Conservation (phyloP, 495 filamentous ascomycete species). For the Lasiosphaeris hirsuta region DNA sequence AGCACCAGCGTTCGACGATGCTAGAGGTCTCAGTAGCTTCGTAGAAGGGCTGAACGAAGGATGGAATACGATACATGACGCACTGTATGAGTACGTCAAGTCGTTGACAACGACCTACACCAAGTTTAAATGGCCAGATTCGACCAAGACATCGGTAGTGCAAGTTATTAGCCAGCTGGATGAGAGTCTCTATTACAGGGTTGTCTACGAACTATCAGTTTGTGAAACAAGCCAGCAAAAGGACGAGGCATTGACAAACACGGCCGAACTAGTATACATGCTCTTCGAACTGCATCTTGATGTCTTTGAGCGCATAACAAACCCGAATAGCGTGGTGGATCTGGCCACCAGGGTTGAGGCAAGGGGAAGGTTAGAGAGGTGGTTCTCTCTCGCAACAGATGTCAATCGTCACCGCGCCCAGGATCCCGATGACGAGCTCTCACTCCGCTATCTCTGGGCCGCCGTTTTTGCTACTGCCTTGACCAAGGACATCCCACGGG, state of each 20-base stretch:
- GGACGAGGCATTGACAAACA: slow-evolving; percentile 19
- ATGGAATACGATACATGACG: slow-evolving; percentile 60
- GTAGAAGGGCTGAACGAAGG: slow-evolving; percentile 49
- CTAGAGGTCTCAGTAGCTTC: slow-evolving; percentile 56
- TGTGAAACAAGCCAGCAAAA: slow-evolving; percentile 23
- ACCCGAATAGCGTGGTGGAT: slow-evolving; percentile 67
- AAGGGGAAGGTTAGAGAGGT: slow-evolving; percentile 67
- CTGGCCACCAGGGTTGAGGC: slow-evolving; percentile 55
- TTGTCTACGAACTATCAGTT: slow-evolving; percentile 43
- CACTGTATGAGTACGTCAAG: slow-evolving; percentile 63
- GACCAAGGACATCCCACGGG: slow-evolving; percentile 62
- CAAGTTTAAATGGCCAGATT: slow-evolving; percentile 64
- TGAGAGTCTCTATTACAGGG: slow-evolving; percentile 59
- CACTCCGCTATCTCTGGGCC: slow-evolving; percentile 76
- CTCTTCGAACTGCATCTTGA: slow-evolving; percentile 90
- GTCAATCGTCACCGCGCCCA: slow-evolving; percentile 46
- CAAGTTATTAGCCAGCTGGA: slow-evolving; percentile 66
- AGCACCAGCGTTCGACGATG: slow-evolving; percentile 53
- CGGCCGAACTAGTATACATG: slow-evolving; percentile 64
- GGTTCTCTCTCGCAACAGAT: slow-evolving; percentile 68
- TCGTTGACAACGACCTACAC: slow-evolving; percentile 60
- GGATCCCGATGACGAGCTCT: slow-evolving; percentile 44
- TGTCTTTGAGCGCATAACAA: slow-evolving; percentile 71
- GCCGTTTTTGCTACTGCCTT: slow-evolving; percentile 71
- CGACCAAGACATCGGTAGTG: slow-evolving; percentile 66